Evolutionary conservation across 352 stramenopile species (phyloP).

Genomic region (Peronospora belbahrii): DNA sequence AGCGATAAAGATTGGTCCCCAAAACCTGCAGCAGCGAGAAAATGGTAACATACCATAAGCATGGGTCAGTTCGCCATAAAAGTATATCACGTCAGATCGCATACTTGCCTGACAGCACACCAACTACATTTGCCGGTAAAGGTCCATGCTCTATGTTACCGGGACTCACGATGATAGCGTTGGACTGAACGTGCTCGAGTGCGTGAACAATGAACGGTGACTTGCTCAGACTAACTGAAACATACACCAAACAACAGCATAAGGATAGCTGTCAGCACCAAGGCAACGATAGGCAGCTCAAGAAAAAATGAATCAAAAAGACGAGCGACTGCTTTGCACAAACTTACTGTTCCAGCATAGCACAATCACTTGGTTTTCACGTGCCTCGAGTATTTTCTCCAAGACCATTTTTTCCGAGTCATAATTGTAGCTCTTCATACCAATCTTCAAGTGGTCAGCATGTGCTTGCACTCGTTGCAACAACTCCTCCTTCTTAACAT

Average conservation of each 20-base stretch:
- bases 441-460: constrained; percentile 13
- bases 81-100: not conserved
- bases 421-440: constrained; percentile 7
- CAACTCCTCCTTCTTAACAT: constrained; percentile 10
- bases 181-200: constrained; percentile 16
- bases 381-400: constrained; percentile 12
- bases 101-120: constrained; percentile 19
- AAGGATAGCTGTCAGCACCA: not conserved
- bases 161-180: constrained; percentile 23
- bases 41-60: not conserved
- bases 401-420: constrained; percentile 14
- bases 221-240: constrained; percentile 19
- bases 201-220: constrained; percentile 22
- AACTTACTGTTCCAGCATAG: constrained; percentile 31
- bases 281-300: not conserved
- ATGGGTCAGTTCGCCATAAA: not conserved
- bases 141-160: constrained; percentile 22
- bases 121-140: constrained; percentile 24
- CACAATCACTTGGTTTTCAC: constrained; percentile 24
- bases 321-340: not conserved
- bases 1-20: constrained; percentile 24
- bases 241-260: not conserved
- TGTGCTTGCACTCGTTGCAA: constrained; percentile 4
- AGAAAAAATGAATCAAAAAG: not conserved
- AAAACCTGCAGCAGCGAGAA: constrained; percentile 8